Conservation (phyloP, 1,284 basidiomycete genomes). For the Spongiforma sp. region DNA sequence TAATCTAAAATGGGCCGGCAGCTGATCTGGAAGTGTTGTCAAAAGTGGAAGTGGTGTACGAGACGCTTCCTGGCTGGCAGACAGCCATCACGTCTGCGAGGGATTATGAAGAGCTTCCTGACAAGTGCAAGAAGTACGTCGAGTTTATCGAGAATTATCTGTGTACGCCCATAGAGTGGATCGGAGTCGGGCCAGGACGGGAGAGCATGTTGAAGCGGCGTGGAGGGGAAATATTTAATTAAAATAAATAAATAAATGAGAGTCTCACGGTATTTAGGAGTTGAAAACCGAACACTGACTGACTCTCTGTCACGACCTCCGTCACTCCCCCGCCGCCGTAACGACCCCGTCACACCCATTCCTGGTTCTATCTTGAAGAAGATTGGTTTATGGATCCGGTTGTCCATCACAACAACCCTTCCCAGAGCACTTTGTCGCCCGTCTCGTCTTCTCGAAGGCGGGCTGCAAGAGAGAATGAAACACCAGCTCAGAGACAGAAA, state of each 20-base stretch:
- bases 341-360: conserved; percentile 41
- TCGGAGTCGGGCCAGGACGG: conserved; percentile 87
- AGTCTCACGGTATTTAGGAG: conserved; percentile 38
- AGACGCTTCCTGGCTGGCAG: conserved; percentile 94
- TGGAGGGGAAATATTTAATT: conserved; percentile 26
- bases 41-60: conserved; percentile 88
- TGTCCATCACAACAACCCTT: conserved; percentile 34
- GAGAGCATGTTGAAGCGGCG: conserved; percentile 73
- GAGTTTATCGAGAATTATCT: conserved; percentile 87
- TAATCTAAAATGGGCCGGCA: conserved; percentile 32
- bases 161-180: conserved; percentile 87
- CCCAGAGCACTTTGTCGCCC: conserved; percentile 38
- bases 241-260: conserved; percentile 7
- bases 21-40: conserved; percentile 88
- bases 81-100: conserved; percentile 72
- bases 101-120: conserved; percentile 83
- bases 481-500: conserved; percentile 68
- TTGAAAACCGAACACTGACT: too few relatives aligned
- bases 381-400: conserved; percentile 44
- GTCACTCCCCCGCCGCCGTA: conserved; percentile 40
- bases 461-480: conserved; percentile 68
- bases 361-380: too few relatives aligned
- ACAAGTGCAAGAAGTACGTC: conserved; percentile 88
- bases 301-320: conserved; percentile 49
- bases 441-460: conserved; percentile 52